Percentiles rank a stretch among this genome's conserved stretches.
Evolutionary conservation across 345 rosid genomes (phyloP).

Genomic region (Eutrema yunnanense): DNA sequence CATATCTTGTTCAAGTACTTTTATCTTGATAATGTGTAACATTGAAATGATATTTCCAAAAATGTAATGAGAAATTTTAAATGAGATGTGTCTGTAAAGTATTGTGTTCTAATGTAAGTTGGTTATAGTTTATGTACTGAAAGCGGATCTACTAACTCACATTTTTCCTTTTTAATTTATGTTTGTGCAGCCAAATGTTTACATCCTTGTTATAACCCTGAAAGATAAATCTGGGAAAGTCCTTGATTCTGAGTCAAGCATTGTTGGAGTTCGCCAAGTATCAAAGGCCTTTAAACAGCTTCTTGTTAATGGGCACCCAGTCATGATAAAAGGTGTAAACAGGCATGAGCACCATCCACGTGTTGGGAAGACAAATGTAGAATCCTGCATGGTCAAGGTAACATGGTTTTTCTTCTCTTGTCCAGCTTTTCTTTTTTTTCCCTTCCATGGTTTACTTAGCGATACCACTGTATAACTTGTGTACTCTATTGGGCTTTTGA

Average conservation of each 20-base stretch:
- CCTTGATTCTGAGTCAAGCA: slow-evolving; percentile 90
- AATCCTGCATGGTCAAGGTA: slow-evolving; percentile 98
- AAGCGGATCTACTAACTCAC: not conserved
- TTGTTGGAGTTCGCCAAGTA: slow-evolving; percentile 77
- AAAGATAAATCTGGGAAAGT: slow-evolving; percentile 70
- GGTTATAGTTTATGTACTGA: not conserved
- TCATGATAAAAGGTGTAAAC: slow-evolving; percentile 88
- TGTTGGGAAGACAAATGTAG: slow-evolving; percentile 90
- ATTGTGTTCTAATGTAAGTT: not conserved
- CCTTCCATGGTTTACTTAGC: slow-evolving; percentile 13
- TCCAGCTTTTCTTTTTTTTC: slow-evolving; percentile 10
- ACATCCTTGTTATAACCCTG: slow-evolving; percentile 69
- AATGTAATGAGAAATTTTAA: not conserved
- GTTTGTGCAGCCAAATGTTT: slow-evolving; percentile 71
- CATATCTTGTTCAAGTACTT: not conserved
- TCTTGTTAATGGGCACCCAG: slow-evolving; percentile 87
- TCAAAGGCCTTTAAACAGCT: slow-evolving; percentile 87
- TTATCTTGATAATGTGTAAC: not conserved
- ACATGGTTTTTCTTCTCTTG: slow-evolving; percentile 1
- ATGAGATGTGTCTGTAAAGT: not conserved
- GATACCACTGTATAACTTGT: not conserved
- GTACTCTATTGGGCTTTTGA: not conserved
- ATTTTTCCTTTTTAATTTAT: not conserved
- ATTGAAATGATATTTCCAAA: slow-evolving; percentile 2
- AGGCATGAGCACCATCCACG: slow-evolving; percentile 99